phyloP scores from a whole-genome alignment of 176 grass and related monocot species.

The Bothriochloa decipiens region DNA sequence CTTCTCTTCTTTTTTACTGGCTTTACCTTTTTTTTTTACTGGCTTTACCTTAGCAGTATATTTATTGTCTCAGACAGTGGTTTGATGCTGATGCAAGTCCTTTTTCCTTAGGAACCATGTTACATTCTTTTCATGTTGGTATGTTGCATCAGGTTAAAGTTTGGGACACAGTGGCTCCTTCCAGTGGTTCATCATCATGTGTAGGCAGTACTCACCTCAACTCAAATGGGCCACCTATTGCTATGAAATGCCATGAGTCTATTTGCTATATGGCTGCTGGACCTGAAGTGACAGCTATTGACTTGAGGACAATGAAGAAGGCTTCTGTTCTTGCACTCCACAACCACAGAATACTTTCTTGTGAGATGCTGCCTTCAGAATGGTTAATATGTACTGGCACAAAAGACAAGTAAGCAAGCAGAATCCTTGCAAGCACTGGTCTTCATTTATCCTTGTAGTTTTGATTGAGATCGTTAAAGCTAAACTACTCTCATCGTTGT shows the following conservation, averaged over 20 bases:
- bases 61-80: not conserved
- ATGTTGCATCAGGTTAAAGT: slow-evolving; percentile 68
- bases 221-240: slow-evolving; percentile 54
- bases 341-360: slow-evolving; percentile 66
- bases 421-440: slow-evolving; percentile 2
- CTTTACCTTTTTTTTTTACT: not conserved
- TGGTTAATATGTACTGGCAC: slow-evolving; percentile 80
- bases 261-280: slow-evolving; percentile 78
- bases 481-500: slow-evolving; percentile 18
- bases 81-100: slow-evolving; percentile 10
- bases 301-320: slow-evolving; percentile 86
- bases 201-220: slow-evolving; percentile 66
- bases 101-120: slow-evolving; percentile 3
- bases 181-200: slow-evolving; percentile 70
- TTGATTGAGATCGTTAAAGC: not conserved
- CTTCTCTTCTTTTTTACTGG: not conserved
- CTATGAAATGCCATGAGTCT: slow-evolving; percentile 66
- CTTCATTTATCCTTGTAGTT: slow-evolving; percentile 18
- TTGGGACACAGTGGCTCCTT: slow-evolving; percentile 73
- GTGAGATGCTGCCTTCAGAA: slow-evolving; percentile 78
- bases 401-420: slow-evolving; percentile 68
- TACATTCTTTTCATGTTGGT: slow-evolving; percentile 27
- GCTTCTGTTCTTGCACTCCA: slow-evolving; percentile 60
- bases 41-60: not conserved
- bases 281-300: slow-evolving; percentile 61